A percentile compares a stretch with the other conserved stretches of the same genome.
Evolutionary conservation across 345 rosid species (phyloP).

Genomic region (Gossypium turneri): DNA sequence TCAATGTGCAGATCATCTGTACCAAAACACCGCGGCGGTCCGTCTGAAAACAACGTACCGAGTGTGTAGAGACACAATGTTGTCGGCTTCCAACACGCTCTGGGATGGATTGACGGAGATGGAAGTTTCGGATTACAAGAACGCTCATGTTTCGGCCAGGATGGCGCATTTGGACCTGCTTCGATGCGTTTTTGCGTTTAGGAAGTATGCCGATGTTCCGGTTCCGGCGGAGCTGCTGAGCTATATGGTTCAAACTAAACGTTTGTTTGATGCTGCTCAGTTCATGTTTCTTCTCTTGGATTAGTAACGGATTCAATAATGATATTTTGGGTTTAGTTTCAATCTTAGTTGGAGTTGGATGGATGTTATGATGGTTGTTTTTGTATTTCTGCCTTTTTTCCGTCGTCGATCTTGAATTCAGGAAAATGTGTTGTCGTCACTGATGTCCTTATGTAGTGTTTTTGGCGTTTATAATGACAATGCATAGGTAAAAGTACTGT

Average conservation of each 20-base stretch:
- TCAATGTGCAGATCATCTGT: slow-evolving; percentile 9
- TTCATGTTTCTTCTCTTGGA: slow-evolving; percentile 1
- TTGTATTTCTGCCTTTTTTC: too few relatives aligned
- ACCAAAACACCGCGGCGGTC: background rate
- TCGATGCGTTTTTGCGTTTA: slow-evolving; percentile 11
- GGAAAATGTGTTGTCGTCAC: too few relatives aligned
- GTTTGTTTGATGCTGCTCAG: slow-evolving; percentile 21
- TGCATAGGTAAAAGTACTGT: too few relatives aligned
- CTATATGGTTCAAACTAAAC: slow-evolving; percentile 15
- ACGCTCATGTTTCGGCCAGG: slow-evolving; percentile 1
- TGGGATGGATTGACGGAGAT: slow-evolving; percentile 18
- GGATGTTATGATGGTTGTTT: too few relatives aligned
- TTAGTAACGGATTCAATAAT: background rate
- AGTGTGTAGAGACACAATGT: slow-evolving; percentile 14
- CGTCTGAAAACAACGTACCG: background rate
- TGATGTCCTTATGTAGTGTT: too few relatives aligned
- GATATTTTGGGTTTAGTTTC: background rate
- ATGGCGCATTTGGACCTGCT: background rate
- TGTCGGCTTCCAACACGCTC: slow-evolving; percentile 13
- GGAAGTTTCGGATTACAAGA: slow-evolving; percentile 9
- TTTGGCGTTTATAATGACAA: too few relatives aligned
- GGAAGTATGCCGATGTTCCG: background rate
- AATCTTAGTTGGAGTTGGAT: too few relatives aligned
- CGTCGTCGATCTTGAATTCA: too few relatives aligned
- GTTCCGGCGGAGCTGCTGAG: slow-evolving; percentile 6